Conservation (phyloP, 2,329 filamentous ascomycete genomes). For the Clonostachys rhizophaga region DNA sequence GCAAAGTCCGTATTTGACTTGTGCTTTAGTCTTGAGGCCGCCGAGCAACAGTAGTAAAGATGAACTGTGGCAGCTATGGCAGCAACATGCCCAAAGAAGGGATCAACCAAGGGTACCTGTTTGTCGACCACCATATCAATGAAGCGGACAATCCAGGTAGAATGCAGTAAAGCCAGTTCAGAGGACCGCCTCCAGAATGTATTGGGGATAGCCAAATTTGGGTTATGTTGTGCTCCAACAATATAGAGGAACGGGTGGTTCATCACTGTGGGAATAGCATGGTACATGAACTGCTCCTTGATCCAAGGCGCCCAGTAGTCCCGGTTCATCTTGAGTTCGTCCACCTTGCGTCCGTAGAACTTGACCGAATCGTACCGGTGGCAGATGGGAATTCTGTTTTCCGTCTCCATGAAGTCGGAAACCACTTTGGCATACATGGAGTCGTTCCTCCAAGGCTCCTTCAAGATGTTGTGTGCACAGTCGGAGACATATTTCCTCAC, state of each 20-base stretch:
- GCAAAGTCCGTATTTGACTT: constrained; percentile 47
- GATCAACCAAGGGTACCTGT: constrained; percentile 40
- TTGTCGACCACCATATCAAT: constrained; percentile 50
- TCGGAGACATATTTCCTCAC: constrained; percentile 40
- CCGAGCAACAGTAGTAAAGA: constrained; percentile 47
- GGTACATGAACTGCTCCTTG: constrained; percentile 48
- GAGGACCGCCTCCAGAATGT: constrained; percentile 49
- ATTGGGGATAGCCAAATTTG: constrained; percentile 45
- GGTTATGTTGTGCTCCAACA: constrained; percentile 43
- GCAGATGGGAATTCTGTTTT: constrained; percentile 41
- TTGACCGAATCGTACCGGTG: constrained; percentile 48
- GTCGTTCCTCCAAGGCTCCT: constrained; percentile 45
- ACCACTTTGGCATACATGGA: constrained; percentile 44
- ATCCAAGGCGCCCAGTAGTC: constrained; percentile 48
- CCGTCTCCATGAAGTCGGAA: constrained; percentile 45
- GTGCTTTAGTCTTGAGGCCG: constrained; percentile 39
- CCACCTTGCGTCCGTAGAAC: constrained; percentile 41
- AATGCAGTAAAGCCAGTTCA: constrained; percentile 43
- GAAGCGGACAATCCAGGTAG: constrained; percentile 48
- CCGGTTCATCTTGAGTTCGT: constrained; percentile 36
- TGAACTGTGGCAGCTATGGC: constrained; percentile 49
- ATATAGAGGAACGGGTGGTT: constrained; percentile 52
- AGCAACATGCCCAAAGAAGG: constrained; percentile 45
- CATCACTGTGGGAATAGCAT: constrained; percentile 42
- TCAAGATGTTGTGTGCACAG: constrained; percentile 38